These are phyloP conservation scores for Trifolium dubium DNA, from an alignment of 306 rosid genomes.

Conservation along the genomic window DNA sequence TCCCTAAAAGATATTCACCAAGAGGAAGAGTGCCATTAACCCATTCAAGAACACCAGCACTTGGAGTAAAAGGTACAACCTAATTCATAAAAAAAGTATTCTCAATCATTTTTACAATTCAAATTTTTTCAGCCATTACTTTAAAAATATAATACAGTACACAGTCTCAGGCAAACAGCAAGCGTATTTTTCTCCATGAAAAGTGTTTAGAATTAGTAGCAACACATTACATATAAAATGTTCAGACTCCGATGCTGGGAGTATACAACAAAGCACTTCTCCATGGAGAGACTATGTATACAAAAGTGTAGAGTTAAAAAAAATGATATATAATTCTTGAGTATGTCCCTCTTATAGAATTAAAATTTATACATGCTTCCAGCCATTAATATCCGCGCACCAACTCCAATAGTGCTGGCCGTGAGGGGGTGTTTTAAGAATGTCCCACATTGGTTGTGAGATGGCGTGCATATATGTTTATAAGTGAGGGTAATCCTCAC, in stretches of 20 bases:
- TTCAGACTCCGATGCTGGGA: conserved; percentile 10
- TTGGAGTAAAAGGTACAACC: conserved; percentile 98
- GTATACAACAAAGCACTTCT: conserved; percentile 12
- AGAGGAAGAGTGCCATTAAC: conserved; percentile 92
- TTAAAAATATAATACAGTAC: conserved; percentile 3
- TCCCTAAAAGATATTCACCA: conserved; percentile 90
- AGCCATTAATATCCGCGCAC: too few relatives aligned
- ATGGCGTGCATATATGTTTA: too few relatives aligned
- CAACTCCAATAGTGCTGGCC: too few relatives aligned
- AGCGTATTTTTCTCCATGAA: conserved; percentile 7
- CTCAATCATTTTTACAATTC: conserved; percentile 24
- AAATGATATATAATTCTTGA: neutral
- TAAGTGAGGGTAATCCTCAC: too few relatives aligned
- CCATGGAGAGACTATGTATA: conserved; percentile 3
- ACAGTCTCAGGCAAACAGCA: conserved; percentile 11
- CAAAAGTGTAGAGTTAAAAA: neutral
- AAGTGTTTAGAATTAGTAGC: conserved; percentile 22
- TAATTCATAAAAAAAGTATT: conserved; percentile 41
- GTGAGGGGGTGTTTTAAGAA: too few relatives aligned
- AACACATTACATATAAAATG: conserved; percentile 10
- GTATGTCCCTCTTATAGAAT: conserved; percentile 20
- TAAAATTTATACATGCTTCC: conserved; percentile 14
- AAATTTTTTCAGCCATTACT: conserved; percentile 11
- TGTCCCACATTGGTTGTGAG: too few relatives aligned
- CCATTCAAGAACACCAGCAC: conserved; percentile 99